Conservation (phyloP, 2,329 filamentous ascomycete species). For the Epichloe amarillans region DNA sequence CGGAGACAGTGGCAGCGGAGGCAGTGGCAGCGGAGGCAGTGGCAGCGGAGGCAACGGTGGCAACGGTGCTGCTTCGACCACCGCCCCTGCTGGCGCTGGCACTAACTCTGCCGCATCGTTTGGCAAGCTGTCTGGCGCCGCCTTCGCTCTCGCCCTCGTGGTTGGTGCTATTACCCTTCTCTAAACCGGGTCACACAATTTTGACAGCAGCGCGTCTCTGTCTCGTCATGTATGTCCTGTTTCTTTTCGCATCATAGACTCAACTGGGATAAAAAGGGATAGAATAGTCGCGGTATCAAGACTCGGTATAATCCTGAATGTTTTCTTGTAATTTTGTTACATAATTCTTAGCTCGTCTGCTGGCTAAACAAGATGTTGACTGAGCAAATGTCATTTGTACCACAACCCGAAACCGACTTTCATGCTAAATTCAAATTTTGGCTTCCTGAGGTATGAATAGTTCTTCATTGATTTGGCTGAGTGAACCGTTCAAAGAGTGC, state of each 20-base stretch:
- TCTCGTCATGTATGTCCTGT: neutral
- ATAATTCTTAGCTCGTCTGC: neutral
- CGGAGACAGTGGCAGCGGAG: neutral
- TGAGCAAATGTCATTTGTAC: neutral
- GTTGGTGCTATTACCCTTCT: constrained; percentile 7
- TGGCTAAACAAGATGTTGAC: neutral
- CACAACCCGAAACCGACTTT: neutral
- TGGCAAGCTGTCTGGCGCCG: constrained; percentile 7
- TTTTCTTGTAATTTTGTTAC: neutral
- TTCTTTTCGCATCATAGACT: constrained; percentile 2
- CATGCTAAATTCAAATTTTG: neutral
- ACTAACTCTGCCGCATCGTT: constrained; percentile 1
- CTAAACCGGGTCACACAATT: neutral
- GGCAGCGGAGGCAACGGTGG: neutral
- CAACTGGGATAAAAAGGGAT: constrained; percentile 1
- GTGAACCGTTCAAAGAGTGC: no score
- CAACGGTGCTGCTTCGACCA: neutral
- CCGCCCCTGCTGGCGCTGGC: neutral
- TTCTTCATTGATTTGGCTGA: no score
- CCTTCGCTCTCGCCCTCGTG: constrained; percentile 7
- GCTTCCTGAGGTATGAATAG: neutral
- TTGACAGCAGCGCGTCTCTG: neutral
- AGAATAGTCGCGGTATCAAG: neutral
- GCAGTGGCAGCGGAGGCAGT: neutral
- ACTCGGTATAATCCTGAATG: neutral